Evolutionary conservation across 257 asterid genomes (phyloP).

Genomic region (Capsicum baccatum): DNA sequence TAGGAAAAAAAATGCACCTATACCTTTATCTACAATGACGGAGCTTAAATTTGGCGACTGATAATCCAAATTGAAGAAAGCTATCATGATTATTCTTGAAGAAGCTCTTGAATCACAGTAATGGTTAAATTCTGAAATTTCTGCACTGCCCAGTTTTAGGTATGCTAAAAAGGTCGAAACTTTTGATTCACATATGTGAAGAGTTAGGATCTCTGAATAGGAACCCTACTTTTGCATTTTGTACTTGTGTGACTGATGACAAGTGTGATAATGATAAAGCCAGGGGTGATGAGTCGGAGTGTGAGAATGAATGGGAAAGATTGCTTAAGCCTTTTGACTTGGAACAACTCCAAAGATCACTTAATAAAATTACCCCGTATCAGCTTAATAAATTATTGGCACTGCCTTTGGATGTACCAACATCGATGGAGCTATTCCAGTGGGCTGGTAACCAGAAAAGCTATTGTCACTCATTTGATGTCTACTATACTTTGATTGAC

Average conservation of each 20-base stretch:
- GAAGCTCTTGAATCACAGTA: not conserved
- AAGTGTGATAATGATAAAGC: conserved; percentile 38
- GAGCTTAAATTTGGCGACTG: not conserved
- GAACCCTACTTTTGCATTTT: conserved; percentile 39
- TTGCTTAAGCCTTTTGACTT: conserved; percentile 89
- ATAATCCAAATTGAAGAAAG: conserved; percentile 21
- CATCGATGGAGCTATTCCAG: conserved; percentile 24
- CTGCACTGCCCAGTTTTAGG: not conserved
- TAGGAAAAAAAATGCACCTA: not conserved
- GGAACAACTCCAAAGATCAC: conserved; percentile 69
- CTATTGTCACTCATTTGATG: conserved; percentile 27
- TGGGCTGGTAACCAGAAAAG: conserved; percentile 18
- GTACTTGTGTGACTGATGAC: conserved; percentile 41
- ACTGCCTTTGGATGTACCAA: conserved; percentile 29
- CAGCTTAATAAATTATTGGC: conserved; percentile 65
- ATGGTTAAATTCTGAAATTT: conserved; percentile 3
- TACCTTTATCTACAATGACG: not conserved
- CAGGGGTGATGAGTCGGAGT: conserved; percentile 44
- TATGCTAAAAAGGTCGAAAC: conserved; percentile 8
- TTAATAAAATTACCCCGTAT: conserved; percentile 64
- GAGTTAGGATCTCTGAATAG: conserved; percentile 32
- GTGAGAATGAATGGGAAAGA: conserved; percentile 86
- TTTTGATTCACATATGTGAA: conserved; percentile 7
- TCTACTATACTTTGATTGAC: conserved; percentile 44
- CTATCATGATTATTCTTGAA: conserved; percentile 17